These are phyloP conservation scores for Cynanchum wilfordii DNA, from an alignment of 257 asterid genomes.

Conservation along the genomic window DNA sequence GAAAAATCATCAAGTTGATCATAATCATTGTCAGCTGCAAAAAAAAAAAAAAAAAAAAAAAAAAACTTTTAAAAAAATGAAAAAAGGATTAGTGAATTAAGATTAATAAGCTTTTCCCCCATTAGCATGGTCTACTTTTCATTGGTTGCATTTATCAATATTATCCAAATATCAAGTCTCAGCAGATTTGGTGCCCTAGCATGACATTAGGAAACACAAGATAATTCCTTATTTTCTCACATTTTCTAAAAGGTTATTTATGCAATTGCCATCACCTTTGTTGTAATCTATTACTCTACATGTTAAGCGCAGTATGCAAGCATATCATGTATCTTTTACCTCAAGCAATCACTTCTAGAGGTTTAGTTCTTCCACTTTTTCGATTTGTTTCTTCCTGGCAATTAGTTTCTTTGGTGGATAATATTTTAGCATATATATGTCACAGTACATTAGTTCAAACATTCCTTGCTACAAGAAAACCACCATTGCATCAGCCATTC, in stretches of 20 bases:
- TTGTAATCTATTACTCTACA: neutral
- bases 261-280: neutral
- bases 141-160: neutral
- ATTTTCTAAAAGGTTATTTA: neutral
- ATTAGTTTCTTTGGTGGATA: neutral
- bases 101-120: neutral
- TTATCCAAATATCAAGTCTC: neutral
- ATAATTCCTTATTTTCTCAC: neutral
- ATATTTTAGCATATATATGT: neutral
- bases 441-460: neutral
- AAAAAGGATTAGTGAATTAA: neutral
- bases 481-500: neutral
- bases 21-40: constrained; percentile 5
- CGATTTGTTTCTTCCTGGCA: neutral
- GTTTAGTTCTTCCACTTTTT: neutral
- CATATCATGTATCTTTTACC: neutral
- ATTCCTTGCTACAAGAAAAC: neutral
- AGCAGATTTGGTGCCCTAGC: neutral
- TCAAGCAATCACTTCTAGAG: neutral
- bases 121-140: neutral
- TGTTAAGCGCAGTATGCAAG: neutral
- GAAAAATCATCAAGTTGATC: constrained; percentile 1
- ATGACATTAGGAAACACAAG: neutral
- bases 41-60: no score
- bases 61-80: neutral